A percentile compares a stretch with the other conserved stretches of the same genome.
phyloP scores from a whole-genome alignment of 202 grass and related monocot species.

The Eragrostis tef region DNA sequence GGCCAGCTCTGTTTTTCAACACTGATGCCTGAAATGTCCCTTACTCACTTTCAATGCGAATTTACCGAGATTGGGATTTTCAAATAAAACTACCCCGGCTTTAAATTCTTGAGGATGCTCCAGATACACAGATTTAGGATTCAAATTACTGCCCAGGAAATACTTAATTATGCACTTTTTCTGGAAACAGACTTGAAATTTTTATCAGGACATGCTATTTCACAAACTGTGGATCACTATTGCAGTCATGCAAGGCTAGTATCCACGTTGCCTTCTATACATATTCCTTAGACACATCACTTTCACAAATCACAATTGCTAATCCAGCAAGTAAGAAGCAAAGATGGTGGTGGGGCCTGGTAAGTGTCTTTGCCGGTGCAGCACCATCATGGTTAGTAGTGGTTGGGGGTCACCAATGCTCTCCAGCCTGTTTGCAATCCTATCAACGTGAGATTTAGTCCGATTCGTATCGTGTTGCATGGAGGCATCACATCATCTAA shows the following conservation, averaged over 20 bases:
- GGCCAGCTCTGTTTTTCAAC: not conserved
- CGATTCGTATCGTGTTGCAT: constrained; percentile 39
- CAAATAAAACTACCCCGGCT: not conserved
- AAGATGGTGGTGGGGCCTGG: constrained; percentile 35
- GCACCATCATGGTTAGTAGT: constrained; percentile 47
- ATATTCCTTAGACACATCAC: constrained; percentile 43
- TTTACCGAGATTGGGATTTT: constrained; percentile 16
- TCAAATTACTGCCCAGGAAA: not conserved
- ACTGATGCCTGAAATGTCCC: not conserved
- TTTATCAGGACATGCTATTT: constrained; percentile 12
- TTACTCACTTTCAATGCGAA: constrained; percentile 30
- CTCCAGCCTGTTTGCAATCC: constrained; percentile 41
- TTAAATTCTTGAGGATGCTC: constrained; percentile 5
- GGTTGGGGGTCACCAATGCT: constrained; percentile 46
- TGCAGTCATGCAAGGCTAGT: not conserved
- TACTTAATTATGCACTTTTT: not conserved
- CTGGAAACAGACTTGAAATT: not conserved
- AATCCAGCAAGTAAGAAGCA: constrained; percentile 34
- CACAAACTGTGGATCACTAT: not conserved
- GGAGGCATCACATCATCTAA: constrained; percentile 42
- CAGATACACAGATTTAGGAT: constrained; percentile 19
- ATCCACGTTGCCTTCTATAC: not conserved
- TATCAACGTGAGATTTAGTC: constrained; percentile 28
- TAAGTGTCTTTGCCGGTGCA: constrained; percentile 26
- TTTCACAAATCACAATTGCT: constrained; percentile 45